Percentiles rank a stretch among this genome's conserved stretches.
phyloP scores from a whole-genome alignment of 257 asterid species.

The Cynanchum wilfordii region DNA sequence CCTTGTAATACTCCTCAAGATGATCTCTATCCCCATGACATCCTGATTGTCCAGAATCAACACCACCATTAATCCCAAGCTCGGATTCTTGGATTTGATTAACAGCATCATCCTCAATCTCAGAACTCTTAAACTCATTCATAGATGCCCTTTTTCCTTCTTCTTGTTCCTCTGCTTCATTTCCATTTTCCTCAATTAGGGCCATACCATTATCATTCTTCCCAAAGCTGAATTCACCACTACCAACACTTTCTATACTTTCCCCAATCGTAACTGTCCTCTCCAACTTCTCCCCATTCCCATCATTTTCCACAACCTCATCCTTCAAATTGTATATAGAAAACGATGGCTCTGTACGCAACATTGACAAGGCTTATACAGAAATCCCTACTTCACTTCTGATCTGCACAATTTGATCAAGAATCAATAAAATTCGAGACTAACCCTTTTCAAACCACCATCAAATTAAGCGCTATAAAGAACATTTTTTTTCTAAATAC shows the following conservation, averaged over 20 bases:
- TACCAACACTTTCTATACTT: conserved; percentile 17
- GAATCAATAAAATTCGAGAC: conserved; percentile 15
- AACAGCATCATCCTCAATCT: conserved; percentile 19
- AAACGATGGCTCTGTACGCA: conserved; percentile 67
- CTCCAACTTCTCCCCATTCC: conserved; percentile 20
- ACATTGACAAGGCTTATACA: conserved; percentile 20
- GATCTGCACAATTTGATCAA: conserved; percentile 15
- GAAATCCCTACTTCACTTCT: conserved; percentile 15
- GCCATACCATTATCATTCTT: conserved; percentile 27
- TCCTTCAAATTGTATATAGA: conserved; percentile 45
- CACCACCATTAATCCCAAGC: conserved; percentile 7
- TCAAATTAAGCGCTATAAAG: conserved; percentile 19
- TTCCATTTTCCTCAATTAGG: conserved; percentile 40
- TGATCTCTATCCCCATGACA: conserved; percentile 31
- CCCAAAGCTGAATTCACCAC: conserved; percentile 50
- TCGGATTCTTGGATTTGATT: conserved; percentile 10
- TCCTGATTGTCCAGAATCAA: conserved; percentile 9
- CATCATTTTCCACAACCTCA: conserved; percentile 17
- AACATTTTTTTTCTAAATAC: neutral
- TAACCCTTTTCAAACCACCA: conserved; percentile 23
- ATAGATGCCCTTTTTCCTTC: conserved; percentile 15
- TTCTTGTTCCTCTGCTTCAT: conserved; percentile 23
- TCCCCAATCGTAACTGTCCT: conserved; percentile 29
- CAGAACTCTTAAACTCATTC: conserved; percentile 28
- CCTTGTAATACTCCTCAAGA: conserved; percentile 31